Evolutionary conservation across 805 yeast genomes (phyloP), one percentile per base, ranked within the genome.

Genomic region (Metschnikowia lachancei): DNA sequence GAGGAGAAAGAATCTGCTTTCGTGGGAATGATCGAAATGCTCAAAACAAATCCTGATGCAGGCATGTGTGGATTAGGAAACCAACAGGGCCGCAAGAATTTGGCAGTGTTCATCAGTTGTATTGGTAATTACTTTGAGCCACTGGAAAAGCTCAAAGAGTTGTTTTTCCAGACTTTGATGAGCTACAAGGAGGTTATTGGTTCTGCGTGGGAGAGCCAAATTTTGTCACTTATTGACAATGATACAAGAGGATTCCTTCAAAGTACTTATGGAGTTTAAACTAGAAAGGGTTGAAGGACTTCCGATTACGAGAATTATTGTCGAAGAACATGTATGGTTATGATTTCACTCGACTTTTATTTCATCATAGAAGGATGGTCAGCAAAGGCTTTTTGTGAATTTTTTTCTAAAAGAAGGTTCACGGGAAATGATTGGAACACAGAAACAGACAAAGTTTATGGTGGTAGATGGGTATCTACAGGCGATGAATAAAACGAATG

Each of bases 1-100:
- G 86, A 83, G 43, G 99, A 94, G 64, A 94, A 94, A 66, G 95
- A 87, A 52, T 77, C 90, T 10, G 85, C 95, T 1, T 88, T 86
- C 61, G 75, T 76, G 55, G 99, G 99, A 2, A 85, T 94, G 81
- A 76, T 90, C 60, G 78, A 77, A 46, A 77, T 82, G 26, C 70
- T 92, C 14, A 73, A 75, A 31, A 62, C 66, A n/a, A 83, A 85
- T 58, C 96, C 96, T 2, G 74, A 76, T 29, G 62, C 59, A 26
- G 85, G 82, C 0, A 67, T 87, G 38, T 75, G 79, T 0, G 74
- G 72, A 2, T 62, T 71, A 39, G 62, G 67, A 28, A 78, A 71
- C 50, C 65, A 64, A 14, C 72, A 71, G 43, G 79, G 78, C 9
- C 69, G 67, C 51, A 64, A 66, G 55, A 70, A 76, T 38, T 65